Evolutionary conservation across 2,329 filamentous ascomycete species (phyloP).

Genomic region (Aspergillus hiratsukae): DNA sequence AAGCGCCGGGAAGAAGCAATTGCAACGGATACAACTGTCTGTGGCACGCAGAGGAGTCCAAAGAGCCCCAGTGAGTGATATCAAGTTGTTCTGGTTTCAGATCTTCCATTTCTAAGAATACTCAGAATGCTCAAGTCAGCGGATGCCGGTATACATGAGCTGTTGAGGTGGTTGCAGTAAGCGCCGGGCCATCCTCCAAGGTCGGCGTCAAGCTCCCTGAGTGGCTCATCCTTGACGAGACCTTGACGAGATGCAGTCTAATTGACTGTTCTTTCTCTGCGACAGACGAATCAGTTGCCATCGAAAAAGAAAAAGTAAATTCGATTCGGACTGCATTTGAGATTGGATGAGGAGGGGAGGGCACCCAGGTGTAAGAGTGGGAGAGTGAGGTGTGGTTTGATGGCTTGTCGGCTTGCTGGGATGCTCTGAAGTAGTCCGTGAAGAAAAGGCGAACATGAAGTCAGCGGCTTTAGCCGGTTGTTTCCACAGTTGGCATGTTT

Average conservation of each 20-base stretch:
- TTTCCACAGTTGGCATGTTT: neutral
- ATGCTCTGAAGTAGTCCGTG: neutral
- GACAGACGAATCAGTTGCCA: slow-evolving; percentile 9
- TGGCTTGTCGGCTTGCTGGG: neutral
- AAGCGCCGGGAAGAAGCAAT: slow-evolving; percentile 16
- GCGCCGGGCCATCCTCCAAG: slow-evolving; percentile 18
- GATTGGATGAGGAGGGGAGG: slow-evolving; percentile 4
- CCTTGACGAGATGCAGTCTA: neutral
- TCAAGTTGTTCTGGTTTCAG: slow-evolving; percentile 17
- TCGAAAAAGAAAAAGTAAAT: neutral
- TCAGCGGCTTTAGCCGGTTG: neutral
- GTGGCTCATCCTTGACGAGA: slow-evolving; percentile 12
- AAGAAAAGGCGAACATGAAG: neutral
- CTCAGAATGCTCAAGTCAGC: slow-evolving; percentile 11
- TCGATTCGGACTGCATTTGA: neutral
- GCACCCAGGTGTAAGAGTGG: neutral
- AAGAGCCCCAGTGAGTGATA: neutral
- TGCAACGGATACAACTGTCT: slow-evolving; percentile 7
- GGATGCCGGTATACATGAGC: slow-evolving; percentile 7
- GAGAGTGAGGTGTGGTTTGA: neutral
- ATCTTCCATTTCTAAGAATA: slow-evolving; percentile 22
- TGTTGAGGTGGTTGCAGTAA: slow-evolving; percentile 20
- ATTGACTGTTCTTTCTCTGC: neutral
- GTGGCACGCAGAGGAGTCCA: neutral
- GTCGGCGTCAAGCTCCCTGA: slow-evolving; percentile 21